phyloP scores from a whole-genome alignment of 495 filamentous ascomycete species.

The Immersiella caudata region DNA sequence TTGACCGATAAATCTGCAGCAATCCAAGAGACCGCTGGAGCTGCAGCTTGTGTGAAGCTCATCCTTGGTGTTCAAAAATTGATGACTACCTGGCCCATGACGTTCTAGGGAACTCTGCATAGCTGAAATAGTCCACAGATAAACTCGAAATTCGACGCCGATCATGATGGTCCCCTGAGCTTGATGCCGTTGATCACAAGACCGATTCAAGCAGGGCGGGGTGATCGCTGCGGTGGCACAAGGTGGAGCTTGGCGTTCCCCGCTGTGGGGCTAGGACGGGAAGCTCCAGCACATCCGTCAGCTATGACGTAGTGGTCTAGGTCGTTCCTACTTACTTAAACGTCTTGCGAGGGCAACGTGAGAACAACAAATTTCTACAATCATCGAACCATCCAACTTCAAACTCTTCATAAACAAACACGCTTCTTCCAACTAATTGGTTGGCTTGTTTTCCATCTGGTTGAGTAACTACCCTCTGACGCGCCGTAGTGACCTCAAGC shows the following conservation, averaged over 20 bases:
- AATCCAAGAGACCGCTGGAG: neutral
- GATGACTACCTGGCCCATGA: too few relatives aligned
- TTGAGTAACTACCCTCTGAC: neutral
- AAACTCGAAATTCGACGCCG: neutral
- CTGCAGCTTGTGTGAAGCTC: too few relatives aligned
- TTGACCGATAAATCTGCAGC: neutral
- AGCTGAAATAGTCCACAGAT: neutral
- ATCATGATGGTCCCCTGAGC: neutral
- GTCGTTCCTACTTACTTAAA: neutral
- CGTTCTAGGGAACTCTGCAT: too few relatives aligned
- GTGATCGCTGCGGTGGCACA: neutral
- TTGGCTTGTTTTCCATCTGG: neutral
- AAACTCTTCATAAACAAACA: neutral
- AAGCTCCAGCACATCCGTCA: constrained; percentile 30
- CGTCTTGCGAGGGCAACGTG: constrained; percentile 13
- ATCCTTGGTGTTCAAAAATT: too few relatives aligned
- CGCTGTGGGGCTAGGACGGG: constrained; percentile 15
- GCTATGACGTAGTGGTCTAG: constrained; percentile 31
- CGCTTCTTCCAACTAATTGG: neutral
- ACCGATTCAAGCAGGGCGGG: constrained; percentile 12
- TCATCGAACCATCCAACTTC: neutral
- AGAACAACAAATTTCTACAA: constrained; percentile 9
- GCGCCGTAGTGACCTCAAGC: neutral
- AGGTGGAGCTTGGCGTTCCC: constrained; percentile 10
- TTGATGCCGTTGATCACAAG: constrained; percentile 1